These are phyloP conservation scores for Sextonia rubra DNA, from an alignment of 164 flowering plant genomes.

Conservation along the genomic window DNA sequence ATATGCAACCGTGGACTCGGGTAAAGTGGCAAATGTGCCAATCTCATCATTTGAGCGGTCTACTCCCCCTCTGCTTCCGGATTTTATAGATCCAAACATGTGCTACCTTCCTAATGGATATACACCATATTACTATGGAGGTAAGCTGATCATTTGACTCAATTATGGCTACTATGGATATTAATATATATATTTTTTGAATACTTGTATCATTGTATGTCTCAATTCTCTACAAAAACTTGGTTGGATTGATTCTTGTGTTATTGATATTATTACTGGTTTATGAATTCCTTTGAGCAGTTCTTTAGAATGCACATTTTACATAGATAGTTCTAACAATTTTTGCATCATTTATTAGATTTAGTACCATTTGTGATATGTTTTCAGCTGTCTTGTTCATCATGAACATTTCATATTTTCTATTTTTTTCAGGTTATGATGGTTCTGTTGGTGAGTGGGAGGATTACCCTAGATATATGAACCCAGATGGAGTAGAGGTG, in stretches of 20 bases:
- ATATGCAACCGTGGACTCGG: conserved; percentile 39
- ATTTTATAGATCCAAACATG: conserved; percentile 34
- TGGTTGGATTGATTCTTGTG: neutral
- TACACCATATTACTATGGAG: conserved; percentile 49
- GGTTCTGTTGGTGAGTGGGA: conserved; percentile 56
- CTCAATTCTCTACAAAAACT: neutral
- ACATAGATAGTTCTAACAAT: neutral
- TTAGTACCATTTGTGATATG: neutral
- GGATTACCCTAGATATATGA: conserved; percentile 45
- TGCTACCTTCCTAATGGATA: conserved; percentile 41
- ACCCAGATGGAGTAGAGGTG: conserved; percentile 65
- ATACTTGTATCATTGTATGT: neutral
- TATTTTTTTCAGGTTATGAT: conserved; percentile 45
- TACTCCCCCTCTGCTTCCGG: conserved; percentile 28
- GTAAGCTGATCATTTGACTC: conserved; percentile 17
- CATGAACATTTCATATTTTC: neutral
- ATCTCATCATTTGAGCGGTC: conserved; percentile 43
- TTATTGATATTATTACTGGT: too few relatives aligned
- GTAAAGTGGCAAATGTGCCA: conserved; percentile 37
- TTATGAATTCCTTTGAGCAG: neutral
- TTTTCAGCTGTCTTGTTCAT: too few relatives aligned
- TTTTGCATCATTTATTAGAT: neutral
- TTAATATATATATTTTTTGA: neutral
- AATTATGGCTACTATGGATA: neutral
- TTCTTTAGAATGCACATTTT: neutral